phyloP scores from a whole-genome alignment of 2,329 filamentous ascomycete species.

The Cytospora paraplurivora region DNA sequence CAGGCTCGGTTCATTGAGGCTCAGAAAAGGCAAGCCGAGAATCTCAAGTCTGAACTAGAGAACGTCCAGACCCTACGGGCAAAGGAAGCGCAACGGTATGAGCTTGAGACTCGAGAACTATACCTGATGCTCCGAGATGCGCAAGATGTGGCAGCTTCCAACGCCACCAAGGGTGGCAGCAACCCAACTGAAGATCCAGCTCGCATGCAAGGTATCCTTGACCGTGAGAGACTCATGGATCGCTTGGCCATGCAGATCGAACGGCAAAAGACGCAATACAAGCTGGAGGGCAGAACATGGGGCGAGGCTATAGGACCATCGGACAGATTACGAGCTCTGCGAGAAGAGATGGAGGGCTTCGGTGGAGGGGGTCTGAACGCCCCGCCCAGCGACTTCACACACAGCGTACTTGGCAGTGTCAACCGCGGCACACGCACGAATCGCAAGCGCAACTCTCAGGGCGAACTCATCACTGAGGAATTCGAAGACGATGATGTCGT shows the following conservation, averaged over 20 bases:
- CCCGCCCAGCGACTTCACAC: slow-evolving; percentile 65
- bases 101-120: slow-evolving; percentile 92
- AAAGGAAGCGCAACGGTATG: slow-evolving; percentile 90
- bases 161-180: slow-evolving; percentile 62
- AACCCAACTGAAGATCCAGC: slow-evolving; percentile 66
- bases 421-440: slow-evolving; percentile 60
- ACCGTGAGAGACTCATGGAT: slow-evolving; percentile 90
- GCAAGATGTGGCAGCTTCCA: slow-evolving; percentile 91
- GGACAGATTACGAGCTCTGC: slow-evolving; percentile 85
- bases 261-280: slow-evolving; percentile 95
- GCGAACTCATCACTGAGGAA: slow-evolving; percentile 46
- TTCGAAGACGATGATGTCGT: slow-evolving; percentile 63
- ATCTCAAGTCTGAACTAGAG: slow-evolving; percentile 85
- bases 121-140: slow-evolving; percentile 98
- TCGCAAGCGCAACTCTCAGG: slow-evolving; percentile 36
- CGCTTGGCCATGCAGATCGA: slow-evolving; percentile 94
- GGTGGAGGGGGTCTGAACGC: slow-evolving; percentile 49
- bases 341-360: slow-evolving; percentile 85
- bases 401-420: slow-evolving; percentile 74
- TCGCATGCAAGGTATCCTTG: slow-evolving; percentile 88
- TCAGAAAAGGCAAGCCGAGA: slow-evolving; percentile 81
- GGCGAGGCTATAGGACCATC: slow-evolving; percentile 80
- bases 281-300: slow-evolving; percentile 92
- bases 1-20: slow-evolving; percentile 89
- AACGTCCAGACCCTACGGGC: slow-evolving; percentile 83